These are phyloP conservation scores for Fusarium sp. DNA, from an alignment of 2,329 filamentous ascomycete species.

Conservation along the genomic window DNA sequence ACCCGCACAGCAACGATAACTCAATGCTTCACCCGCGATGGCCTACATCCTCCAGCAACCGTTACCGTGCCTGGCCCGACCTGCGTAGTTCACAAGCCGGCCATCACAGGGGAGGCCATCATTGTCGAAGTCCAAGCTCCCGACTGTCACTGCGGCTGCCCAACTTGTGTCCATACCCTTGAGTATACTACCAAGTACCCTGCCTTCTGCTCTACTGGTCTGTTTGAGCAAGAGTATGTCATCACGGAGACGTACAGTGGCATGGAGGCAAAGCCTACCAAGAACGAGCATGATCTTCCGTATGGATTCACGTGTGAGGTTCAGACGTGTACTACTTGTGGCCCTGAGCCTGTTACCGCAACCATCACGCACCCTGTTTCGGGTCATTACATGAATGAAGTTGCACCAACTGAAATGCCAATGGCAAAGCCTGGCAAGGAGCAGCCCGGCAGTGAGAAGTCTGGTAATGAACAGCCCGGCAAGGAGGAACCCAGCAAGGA, in stretches of 20 bases:
- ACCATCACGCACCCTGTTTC: slow-evolving; percentile 27
- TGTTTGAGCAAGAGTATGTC: slow-evolving; percentile 24
- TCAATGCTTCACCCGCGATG: slow-evolving; percentile 10
- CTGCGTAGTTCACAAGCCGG: slow-evolving; percentile 3
- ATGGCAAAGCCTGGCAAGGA: background rate
- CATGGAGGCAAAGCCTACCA: slow-evolving; percentile 6
- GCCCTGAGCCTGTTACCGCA: slow-evolving; percentile 16
- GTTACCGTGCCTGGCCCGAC: background rate
- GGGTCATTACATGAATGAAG: slow-evolving; percentile 50
- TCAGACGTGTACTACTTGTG: slow-evolving; percentile 24
- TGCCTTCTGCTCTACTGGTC: slow-evolving; percentile 14
- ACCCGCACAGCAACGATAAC: slow-evolving; percentile 24
- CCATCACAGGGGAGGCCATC: slow-evolving; percentile 17
- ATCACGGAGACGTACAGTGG: slow-evolving; percentile 27
- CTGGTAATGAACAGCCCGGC: background rate
- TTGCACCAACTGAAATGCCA: background rate
- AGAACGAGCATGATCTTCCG: slow-evolving; percentile 10
- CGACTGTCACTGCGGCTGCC: slow-evolving; percentile 26
- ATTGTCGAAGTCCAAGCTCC: slow-evolving; percentile 22
- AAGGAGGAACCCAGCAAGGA: background rate
- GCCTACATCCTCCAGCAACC: background rate
- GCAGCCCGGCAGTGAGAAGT: background rate
- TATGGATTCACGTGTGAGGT: slow-evolving; percentile 27
- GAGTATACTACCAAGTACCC: slow-evolving; percentile 16
- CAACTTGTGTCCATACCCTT: slow-evolving; percentile 21